These are phyloP conservation scores for Aaosphaeria arxii DNA, from an alignment of 2,329 filamentous ascomycete species.

Conservation along the genomic window DNA sequence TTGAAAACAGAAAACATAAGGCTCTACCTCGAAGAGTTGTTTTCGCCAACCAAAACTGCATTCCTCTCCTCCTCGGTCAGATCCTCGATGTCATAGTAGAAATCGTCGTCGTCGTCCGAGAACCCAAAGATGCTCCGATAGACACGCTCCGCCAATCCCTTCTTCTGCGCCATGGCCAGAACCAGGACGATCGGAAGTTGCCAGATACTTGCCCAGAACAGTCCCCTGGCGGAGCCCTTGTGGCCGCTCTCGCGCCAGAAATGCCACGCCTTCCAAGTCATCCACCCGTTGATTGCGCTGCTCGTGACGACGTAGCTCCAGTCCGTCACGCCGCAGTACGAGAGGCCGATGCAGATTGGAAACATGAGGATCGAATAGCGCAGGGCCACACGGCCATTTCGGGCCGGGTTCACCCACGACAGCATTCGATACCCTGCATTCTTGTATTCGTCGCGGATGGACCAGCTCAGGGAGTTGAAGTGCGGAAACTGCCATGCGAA, in stretches of 20 bases:
- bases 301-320: slow-evolving; percentile 81
- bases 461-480: slow-evolving; percentile 91
- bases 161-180: slow-evolving; percentile 87
- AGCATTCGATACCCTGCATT: slow-evolving; percentile 68
- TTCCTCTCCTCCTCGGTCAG: slow-evolving; percentile 19
- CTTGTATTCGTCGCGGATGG: slow-evolving; percentile 86
- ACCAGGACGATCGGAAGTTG: slow-evolving; percentile 88
- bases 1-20: too few species aligned
- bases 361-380: slow-evolving; percentile 84
- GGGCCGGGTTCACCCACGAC: slow-evolving; percentile 79
- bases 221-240: slow-evolving; percentile 72
- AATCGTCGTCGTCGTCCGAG: slow-evolving; percentile 26
- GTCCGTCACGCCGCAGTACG: slow-evolving; percentile 77
- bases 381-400: slow-evolving; percentile 82
- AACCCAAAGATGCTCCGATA: slow-evolving; percentile 31
- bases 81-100: slow-evolving; percentile 29
- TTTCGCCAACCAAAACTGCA: slow-evolving; percentile 3
- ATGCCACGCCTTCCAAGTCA: slow-evolving; percentile 71
- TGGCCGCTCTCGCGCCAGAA: slow-evolving; percentile 80
- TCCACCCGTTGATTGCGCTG: slow-evolving; percentile 79
- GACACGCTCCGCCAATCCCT: slow-evolving; percentile 54
- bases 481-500: slow-evolving; percentile 98
- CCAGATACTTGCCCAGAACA: slow-evolving; percentile 99
- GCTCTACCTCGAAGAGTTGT: not conserved
- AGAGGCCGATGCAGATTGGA: slow-evolving; percentile 79